Conservation (phyloP, 768 basidiomycete species). For the Mycena leptocephala region DNA sequence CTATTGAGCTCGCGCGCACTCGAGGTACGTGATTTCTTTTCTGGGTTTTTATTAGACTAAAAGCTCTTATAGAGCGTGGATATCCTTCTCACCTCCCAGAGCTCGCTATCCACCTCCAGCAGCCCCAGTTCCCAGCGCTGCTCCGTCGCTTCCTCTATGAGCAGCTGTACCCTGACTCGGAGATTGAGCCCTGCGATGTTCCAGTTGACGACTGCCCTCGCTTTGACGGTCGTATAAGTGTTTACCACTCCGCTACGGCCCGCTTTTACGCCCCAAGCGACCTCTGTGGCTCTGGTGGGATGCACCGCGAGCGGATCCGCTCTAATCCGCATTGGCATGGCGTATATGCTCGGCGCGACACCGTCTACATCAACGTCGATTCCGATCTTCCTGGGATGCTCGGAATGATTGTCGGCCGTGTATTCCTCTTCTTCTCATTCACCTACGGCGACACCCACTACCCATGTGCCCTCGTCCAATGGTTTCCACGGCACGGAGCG, state of each 20-base stretch:
- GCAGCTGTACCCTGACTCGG: conserved; percentile 4
- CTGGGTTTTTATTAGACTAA: too few species aligned
- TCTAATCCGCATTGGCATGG: background rate
- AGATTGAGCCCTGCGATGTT: background rate
- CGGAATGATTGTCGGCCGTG: background rate
- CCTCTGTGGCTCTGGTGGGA: conserved; percentile 43
- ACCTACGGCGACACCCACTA: background rate
- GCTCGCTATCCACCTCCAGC: background rate
- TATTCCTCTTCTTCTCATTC: background rate
- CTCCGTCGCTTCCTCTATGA: conserved; percentile 24
- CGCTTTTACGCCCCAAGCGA: conserved; percentile 49
- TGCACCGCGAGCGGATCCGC: conserved; percentile 46
- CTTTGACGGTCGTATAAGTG: conserved; percentile 14
- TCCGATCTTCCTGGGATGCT: background rate
- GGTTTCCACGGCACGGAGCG: background rate
- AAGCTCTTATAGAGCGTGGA: background rate
- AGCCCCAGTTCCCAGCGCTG: conserved; percentile 15
- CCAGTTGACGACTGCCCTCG: conserved; percentile 6
- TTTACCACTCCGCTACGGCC: conserved; percentile 35
- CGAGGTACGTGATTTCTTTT: too few species aligned
- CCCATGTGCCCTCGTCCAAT: background rate
- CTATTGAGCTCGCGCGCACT: background rate
- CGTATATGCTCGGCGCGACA: background rate
- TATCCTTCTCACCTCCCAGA: conserved; percentile 6
- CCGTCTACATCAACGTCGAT: background rate